A percentile compares a stretch with the other conserved stretches of the same genome.
phyloP scores from a whole-genome alignment of 768 basidiomycete genomes.

The Pleurotus ostreatus region DNA sequence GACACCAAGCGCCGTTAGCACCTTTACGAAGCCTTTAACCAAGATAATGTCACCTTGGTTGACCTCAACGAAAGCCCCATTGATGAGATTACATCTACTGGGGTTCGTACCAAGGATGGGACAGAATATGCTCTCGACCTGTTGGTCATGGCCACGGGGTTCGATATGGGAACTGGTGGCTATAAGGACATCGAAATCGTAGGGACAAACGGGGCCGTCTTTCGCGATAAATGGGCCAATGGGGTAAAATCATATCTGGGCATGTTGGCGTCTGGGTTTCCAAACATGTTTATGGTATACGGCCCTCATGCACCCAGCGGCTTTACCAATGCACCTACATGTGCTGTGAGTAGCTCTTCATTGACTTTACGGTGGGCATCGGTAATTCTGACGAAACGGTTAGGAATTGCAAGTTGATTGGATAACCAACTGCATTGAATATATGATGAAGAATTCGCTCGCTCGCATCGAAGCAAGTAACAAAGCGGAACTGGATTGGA shows the following conservation, averaged over 20 bases:
- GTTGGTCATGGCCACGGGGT: constrained; percentile 15
- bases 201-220: constrained; percentile 11
- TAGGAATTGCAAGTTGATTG: constrained; percentile 17
- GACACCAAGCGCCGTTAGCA: background rate
- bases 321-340: constrained; percentile 12
- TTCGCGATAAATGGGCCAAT: constrained; percentile 13
- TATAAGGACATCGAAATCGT: constrained; percentile 12
- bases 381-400: background rate
- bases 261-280: constrained; percentile 9
- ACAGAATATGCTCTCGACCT: constrained; percentile 12
- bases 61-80: constrained; percentile 14
- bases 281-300: constrained; percentile 16
- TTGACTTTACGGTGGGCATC: background rate
- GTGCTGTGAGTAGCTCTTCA: constrained; percentile 7
- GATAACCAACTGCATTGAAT: constrained; percentile 11
- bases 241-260: constrained; percentile 14
- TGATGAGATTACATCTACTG: constrained; percentile 11
- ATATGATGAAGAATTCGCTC: constrained; percentile 7
- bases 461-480: constrained; percentile 9
- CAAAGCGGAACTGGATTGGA: constrained; percentile 11
- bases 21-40: constrained; percentile 12
- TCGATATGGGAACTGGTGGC: constrained; percentile 11
- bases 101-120: constrained; percentile 11
- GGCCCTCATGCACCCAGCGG: constrained; percentile 15
- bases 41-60: constrained; percentile 14